phyloP scores from a whole-genome alignment of 2,329 filamentous ascomycete genomes.

The Scopulariopsis brevicaulis region DNA sequence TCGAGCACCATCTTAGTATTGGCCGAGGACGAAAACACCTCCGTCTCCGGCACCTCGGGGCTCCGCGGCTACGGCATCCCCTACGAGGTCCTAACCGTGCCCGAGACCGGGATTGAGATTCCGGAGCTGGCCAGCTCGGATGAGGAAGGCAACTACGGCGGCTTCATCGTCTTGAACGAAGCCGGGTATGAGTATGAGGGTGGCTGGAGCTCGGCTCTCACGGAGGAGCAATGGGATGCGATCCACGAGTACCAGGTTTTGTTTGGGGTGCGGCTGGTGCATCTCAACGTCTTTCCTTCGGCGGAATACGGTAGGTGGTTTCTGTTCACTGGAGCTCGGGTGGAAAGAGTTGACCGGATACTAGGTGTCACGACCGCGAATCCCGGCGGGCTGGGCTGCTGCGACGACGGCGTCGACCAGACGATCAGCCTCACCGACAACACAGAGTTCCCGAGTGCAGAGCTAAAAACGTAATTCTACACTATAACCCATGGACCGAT shows the following conservation, averaged over 20 bases:
- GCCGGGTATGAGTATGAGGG: conserved; percentile 40
- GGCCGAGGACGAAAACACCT: conserved; percentile 36
- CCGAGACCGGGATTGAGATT: conserved; percentile 36
- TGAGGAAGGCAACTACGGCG: conserved; percentile 43
- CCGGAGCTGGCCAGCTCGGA: conserved; percentile 36
- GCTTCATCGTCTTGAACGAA: conserved; percentile 43
- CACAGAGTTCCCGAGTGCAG: conserved; percentile 40
- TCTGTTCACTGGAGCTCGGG: conserved; percentile 1
- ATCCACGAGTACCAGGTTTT: conserved; percentile 44
- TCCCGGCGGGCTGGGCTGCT: conserved; percentile 25
- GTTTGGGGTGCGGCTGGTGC: conserved; percentile 49
- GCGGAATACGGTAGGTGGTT: conserved; percentile 29
- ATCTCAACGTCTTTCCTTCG: conserved; percentile 44
- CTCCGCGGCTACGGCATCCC: conserved; percentile 51
- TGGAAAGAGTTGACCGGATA: not conserved
- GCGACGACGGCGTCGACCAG: conserved; percentile 34
- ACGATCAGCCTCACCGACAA: conserved; percentile 39
- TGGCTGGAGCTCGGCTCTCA: conserved; percentile 40
- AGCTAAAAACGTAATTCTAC: conserved; percentile 28
- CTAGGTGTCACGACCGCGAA: not conserved
- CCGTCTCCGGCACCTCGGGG: conserved; percentile 35
- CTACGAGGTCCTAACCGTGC: conserved; percentile 42
- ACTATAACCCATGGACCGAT: not conserved
- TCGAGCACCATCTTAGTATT: conserved; percentile 43
- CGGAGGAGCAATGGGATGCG: conserved; percentile 40